Base-by-base conservation (phyloP, 2,329 filamentous ascomycete species). In the Paraphoma sp. region DNA sequence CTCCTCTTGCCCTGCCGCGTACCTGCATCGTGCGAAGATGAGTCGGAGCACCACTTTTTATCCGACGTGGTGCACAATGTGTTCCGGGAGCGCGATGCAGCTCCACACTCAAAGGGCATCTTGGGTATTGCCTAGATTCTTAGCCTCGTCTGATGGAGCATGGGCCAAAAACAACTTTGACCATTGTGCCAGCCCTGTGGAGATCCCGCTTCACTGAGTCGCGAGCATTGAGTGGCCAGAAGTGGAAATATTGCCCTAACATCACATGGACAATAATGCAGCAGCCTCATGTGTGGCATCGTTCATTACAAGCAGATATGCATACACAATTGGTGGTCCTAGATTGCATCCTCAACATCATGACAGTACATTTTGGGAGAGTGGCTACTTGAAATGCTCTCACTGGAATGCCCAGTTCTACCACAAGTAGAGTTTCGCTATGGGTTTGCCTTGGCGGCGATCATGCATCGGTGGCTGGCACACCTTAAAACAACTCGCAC, bases 151-250 rank as follows among this genome's bases (percentile, higher is more conserved):
- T 36, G 33, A 14, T 10, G 14, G 40, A n/a, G n/a, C 14, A 42
- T 42, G n/a, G 12, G 12, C 40, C 8, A 17, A 42, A 42, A 42
- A 16, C 40, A 17, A 42, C 11, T 52, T 47, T 36, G 49, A 33
- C 52, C 30, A 50, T 43, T 64, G 59, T 60, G 41, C 62, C 59
- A 57, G 45, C 51, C 45, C 48, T 52, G 62, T 64, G 62, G 62
- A 53, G 59, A 53, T 49, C 28, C 23, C 46, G 38, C 48, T 48
- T 36, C 33, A 36, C 33, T 36, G 33, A 36, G 33, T 42, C 52
- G 17, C 45, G 41, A 43, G 56, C 56, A 53, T 48, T 38, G 44
- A 48, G 55, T 60, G 51, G 48, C 59, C 56, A 38, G 23, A 60
- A 57, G 33, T 53, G 54, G 57, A 56, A 62, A 54, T 56, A 48